These are phyloP conservation scores for Lactarius vividus DNA, from an alignment of 768 basidiomycete species.

Conservation along the genomic window DNA sequence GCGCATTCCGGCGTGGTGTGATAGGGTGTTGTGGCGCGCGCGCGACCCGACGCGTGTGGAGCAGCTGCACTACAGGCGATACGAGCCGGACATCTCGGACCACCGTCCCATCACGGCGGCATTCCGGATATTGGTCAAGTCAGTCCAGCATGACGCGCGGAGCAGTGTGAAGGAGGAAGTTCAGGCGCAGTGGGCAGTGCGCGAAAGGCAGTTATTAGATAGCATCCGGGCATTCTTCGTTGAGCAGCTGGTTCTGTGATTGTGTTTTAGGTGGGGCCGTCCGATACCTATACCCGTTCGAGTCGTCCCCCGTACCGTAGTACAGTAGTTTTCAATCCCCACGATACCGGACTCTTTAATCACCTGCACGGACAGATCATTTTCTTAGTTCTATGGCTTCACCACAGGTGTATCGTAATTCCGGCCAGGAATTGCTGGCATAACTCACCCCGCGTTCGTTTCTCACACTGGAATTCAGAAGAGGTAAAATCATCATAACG, in stretches of 20 bases:
- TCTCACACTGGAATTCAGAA: background rate
- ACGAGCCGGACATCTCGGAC: slow-evolving; percentile 86
- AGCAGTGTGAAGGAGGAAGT: slow-evolving; percentile 55
- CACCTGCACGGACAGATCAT: background rate
- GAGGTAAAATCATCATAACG: background rate
- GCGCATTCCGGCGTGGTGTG: slow-evolving; percentile 94
- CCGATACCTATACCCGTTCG: background rate
- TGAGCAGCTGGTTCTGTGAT: slow-evolving; percentile 34
- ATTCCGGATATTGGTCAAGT: slow-evolving; percentile 73
- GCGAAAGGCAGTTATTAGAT: slow-evolving; percentile 35
- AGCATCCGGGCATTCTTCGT: slow-evolving; percentile 37
- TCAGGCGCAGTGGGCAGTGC: slow-evolving; percentile 49
- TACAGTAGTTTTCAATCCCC: background rate
- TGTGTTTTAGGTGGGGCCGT: background rate
- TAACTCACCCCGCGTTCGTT: slow-evolving; percentile 5
- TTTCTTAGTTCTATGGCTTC: background rate
- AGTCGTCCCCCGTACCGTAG: background rate
- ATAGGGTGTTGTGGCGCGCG: slow-evolving; percentile 81
- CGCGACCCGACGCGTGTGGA: slow-evolving; percentile 55
- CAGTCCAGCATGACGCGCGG: slow-evolving; percentile 57
- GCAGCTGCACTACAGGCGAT: slow-evolving; percentile 71
- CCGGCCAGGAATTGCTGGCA: background rate
- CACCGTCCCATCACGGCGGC: slow-evolving; percentile 86
- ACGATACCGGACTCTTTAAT: slow-evolving; percentile 12
- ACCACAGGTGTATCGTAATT: background rate